Conservation (phyloP, 768 basidiomycete genomes). For the Suillus ampliporus region DNA sequence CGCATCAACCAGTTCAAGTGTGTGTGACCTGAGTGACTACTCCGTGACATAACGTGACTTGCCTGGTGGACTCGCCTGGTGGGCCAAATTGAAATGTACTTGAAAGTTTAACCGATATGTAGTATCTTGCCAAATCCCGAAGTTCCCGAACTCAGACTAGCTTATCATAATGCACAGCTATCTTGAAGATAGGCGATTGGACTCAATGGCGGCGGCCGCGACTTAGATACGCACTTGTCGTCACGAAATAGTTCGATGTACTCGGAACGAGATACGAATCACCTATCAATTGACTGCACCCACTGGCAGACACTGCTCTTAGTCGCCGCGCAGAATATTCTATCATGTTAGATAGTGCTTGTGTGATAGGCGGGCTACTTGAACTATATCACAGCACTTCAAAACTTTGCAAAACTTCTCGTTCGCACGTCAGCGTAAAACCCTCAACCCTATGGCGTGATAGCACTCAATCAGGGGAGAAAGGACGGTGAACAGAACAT, state of each 20-base stretch:
- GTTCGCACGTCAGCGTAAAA: conserved; percentile 1
- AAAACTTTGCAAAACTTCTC: conserved; percentile 1
- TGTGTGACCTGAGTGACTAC: too few relatives aligned
- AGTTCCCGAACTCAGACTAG: not conserved
- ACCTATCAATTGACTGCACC: not conserved
- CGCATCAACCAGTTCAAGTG: too few relatives aligned
- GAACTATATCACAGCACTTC: not conserved
- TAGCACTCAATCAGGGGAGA: not conserved
- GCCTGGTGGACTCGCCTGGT: too few relatives aligned
- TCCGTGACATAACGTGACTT: too few relatives aligned
- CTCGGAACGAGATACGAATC: not conserved
- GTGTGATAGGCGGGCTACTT: not conserved
- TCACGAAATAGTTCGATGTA: not conserved
- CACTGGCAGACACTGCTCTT: not conserved
- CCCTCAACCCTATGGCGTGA: not conserved
- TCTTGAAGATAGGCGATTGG: not conserved
- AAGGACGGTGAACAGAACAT: not conserved
- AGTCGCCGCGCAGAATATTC: not conserved
- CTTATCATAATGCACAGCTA: not conserved
- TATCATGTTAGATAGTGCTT: not conserved
- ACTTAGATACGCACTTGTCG: not conserved
- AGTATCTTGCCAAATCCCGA: not conserved
- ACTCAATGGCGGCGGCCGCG: not conserved
- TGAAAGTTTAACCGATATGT: too few relatives aligned
- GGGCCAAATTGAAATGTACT: too few relatives aligned